These are phyloP conservation scores for Colletotrichum limetticola DNA, from an alignment of 2,329 filamentous ascomycete species.

Conservation along the genomic window DNA sequence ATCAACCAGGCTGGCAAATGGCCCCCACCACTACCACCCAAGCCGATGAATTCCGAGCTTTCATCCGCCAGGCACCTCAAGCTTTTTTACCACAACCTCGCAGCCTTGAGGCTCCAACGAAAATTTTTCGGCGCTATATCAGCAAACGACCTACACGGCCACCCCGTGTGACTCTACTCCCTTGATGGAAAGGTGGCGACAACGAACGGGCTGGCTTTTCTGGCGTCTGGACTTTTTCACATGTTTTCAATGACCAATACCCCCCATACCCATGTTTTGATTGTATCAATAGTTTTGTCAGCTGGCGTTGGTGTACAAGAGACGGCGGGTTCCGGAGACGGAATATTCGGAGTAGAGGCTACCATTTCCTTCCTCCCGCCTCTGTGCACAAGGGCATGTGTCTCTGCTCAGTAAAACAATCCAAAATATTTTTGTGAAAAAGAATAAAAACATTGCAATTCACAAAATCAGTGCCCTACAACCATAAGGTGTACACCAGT, in stretches of 20 bases:
- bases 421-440: neutral
- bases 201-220: neutral
- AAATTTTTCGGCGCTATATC: slow-evolving; percentile 11
- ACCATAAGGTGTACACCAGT: neutral
- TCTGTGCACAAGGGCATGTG: neutral
- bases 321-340: neutral
- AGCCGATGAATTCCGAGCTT: slow-evolving; percentile 30
- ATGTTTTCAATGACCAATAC: neutral
- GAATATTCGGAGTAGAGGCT: neutral
- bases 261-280: slow-evolving; percentile 25
- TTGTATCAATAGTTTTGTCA: neutral
- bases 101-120: slow-evolving; percentile 21
- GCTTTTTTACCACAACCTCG: neutral
- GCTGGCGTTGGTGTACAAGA: slow-evolving; percentile 15
- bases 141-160: neutral
- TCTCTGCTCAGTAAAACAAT: neutral
- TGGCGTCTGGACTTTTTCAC: neutral
- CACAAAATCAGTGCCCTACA: neutral
- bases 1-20: slow-evolving; percentile 11
- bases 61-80: neutral
- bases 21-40: neutral
- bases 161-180: neutral
- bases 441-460: neutral
- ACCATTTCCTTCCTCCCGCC: too few species aligned
- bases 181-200: neutral